Conservation (phyloP, 1,139 yeast genomes). For the Magnusiomyces magnusii region DNA sequence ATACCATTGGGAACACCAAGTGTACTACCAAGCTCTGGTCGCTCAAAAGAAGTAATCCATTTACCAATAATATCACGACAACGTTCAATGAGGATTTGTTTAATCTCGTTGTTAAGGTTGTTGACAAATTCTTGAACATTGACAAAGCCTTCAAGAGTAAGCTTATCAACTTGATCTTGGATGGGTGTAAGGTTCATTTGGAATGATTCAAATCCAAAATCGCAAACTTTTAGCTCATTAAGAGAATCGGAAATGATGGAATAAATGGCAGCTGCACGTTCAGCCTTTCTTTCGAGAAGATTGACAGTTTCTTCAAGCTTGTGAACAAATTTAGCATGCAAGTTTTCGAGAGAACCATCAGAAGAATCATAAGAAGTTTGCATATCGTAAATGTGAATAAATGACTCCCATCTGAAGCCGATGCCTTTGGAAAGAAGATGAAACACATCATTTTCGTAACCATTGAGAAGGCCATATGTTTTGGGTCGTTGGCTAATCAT, state of each 20-base stretch:
- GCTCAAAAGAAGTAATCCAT: constrained; percentile 27
- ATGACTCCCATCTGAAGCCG: constrained; percentile 47
- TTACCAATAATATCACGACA: constrained; percentile 22
- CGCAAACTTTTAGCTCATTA: constrained; percentile 30
- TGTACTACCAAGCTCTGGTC: constrained; percentile 13
- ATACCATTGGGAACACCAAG: constrained; percentile 16
- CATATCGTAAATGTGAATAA: constrained; percentile 46
- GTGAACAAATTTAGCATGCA: constrained; percentile 37
- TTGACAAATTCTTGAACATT: constrained; percentile 37
- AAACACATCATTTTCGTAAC: constrained; percentile 36
- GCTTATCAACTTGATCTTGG: constrained; percentile 39
- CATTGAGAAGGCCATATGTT: constrained; percentile 39
- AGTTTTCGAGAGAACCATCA: constrained; percentile 31
- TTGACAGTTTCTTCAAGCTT: constrained; percentile 38
- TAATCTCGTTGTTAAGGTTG: constrained; percentile 39
- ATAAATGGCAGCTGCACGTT: constrained; percentile 24
- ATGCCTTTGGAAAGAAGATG: constrained; percentile 31
- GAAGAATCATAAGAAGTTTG: constrained; percentile 17
- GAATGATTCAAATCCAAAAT: constrained; percentile 26
- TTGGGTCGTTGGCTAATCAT: constrained; percentile 33
- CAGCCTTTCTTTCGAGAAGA: constrained; percentile 35
- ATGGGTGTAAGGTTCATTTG: constrained; percentile 29
- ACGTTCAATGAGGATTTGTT: constrained; percentile 35
- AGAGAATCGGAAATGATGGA: constrained; percentile 23
- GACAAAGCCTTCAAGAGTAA: constrained; percentile 40